These are phyloP conservation scores for Globisporangium rhizosaccharum DNA, from an alignment of 352 stramenopile species.

Conservation along the genomic window DNA sequence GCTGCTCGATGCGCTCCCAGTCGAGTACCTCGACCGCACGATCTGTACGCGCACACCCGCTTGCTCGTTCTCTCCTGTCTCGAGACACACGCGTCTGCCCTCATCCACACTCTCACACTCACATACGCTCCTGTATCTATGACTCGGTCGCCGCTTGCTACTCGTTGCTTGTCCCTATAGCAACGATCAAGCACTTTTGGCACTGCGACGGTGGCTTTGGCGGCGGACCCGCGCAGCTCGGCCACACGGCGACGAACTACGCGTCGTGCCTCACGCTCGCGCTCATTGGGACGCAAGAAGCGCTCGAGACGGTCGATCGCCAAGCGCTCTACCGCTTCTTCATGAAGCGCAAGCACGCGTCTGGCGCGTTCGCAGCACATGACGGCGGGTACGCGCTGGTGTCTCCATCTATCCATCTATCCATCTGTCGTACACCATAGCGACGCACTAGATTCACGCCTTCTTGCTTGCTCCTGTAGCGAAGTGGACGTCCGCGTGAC, in stretches of 20 bases:
- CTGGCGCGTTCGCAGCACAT: conserved; percentile 95
- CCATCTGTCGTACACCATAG: background rate
- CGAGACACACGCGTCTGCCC: background rate
- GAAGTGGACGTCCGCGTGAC: conserved; percentile 95
- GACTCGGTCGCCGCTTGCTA: background rate
- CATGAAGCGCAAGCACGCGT: conserved; percentile 73
- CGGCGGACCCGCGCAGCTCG: conserved; percentile 87
- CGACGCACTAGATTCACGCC: background rate
- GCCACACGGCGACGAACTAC: conserved; percentile 92
- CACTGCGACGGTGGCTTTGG: conserved; percentile 89
- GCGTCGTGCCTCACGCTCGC: conserved; percentile 92
- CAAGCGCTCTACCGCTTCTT: conserved; percentile 88
- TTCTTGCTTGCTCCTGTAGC: conserved; percentile 23
- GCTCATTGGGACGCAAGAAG: conserved; percentile 85
- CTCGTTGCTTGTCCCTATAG: background rate
- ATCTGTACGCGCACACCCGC: conserved; percentile 23
- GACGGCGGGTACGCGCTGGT: conserved; percentile 78
- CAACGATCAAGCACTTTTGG: conserved; percentile 66
- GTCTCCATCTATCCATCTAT: background rate
- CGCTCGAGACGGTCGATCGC: conserved; percentile 74
- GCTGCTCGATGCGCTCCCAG: conserved; percentile 83
- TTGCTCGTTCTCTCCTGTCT: background rate
- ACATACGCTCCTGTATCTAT: background rate
- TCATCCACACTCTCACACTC: background rate
- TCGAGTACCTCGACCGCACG: conserved; percentile 27